Base-by-base conservation (phyloP, 106 monocot genomes). In the Cymbidium sinense region DNA sequence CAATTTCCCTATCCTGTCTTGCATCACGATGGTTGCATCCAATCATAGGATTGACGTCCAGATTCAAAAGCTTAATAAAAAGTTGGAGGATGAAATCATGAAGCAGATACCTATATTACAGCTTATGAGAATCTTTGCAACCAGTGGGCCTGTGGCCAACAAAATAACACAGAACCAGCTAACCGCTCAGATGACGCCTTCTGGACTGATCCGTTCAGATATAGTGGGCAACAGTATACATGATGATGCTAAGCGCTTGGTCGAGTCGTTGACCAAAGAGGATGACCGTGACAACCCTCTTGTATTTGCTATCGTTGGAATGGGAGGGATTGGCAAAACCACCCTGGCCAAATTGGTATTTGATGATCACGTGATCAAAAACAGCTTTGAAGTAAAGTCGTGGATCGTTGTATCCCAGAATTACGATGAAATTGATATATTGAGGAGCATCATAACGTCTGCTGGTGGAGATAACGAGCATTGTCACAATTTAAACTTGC, bases 311-410 rank as follows among this genome's bases (percentile, higher is more conserved):
- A 76, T 76, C 28, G 33, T 33, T 33, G 76, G 76, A 7, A 54
- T 76, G 43, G 76, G 76, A 31, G 54, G 76, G 34, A 76, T 76
- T 33, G 76, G 76, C 31, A 76, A 76, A 47, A 76, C 54, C 76
- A 76, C 76, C 21, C 76, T 54, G 3, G 76, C 76, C n/a, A n/a
- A n/a, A n/a, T n/a, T n/a, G n/a, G n/a, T n/a, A n/a, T n/a, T n/a
- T n/a, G n/a, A n/a, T n/a, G n/a, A n/a, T n/a, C n/a, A n/a, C n/a
- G 20, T 34, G 2, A 29, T 27, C 64, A 23, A 7, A 64, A 29
- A 23, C 64, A 3, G 29, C 64, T 23, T 64, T 15, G 13, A 47
- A 13, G 13, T 47, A 13, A 47, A 12, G 21, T 1, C 54, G 7
- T 76, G 76, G 76, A 33, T 76, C 47, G 54, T 31, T 4, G 54